These are phyloP conservation scores for Russula sp. DNA, from an alignment of 768 basidiomycete species.

Conservation along the genomic window DNA sequence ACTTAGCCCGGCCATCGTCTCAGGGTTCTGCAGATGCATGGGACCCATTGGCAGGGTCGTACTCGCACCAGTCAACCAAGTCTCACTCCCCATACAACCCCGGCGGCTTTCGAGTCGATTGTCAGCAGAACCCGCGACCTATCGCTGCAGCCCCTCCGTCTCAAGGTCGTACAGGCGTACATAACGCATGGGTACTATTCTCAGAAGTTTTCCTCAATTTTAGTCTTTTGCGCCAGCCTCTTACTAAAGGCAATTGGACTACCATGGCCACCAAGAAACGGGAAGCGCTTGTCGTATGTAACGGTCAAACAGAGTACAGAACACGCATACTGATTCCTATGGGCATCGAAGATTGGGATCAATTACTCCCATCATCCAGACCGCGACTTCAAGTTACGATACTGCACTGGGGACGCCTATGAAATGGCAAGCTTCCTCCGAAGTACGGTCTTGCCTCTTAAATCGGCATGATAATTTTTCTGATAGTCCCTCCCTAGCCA, in stretches of 20 bases:
- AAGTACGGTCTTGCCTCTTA: background rate
- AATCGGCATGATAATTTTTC: background rate
- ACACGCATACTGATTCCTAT: background rate
- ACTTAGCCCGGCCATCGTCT: background rate
- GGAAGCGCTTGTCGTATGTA: conserved; percentile 1
- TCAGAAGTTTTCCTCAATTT: too few relatives aligned
- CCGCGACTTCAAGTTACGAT: background rate
- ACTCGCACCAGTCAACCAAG: background rate
- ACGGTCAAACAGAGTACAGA: too few relatives aligned
- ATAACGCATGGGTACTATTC: background rate
- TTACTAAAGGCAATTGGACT: background rate
- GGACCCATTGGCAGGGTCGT: background rate
- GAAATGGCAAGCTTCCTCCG: background rate
- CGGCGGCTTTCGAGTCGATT: background rate
- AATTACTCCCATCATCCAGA: background rate
- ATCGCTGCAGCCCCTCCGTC: background rate
- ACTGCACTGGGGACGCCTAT: background rate
- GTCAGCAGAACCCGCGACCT: background rate
- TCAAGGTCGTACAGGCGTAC: background rate
- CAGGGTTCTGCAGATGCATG: background rate
- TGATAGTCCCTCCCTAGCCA: background rate
- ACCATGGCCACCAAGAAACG: background rate
- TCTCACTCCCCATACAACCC: too few relatives aligned
- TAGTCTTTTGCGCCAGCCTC: background rate
- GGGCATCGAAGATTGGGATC: conserved; percentile 3